Base-by-base conservation (phyloP, 306 rosid species). In the Oemleria cerasiformis region DNA sequence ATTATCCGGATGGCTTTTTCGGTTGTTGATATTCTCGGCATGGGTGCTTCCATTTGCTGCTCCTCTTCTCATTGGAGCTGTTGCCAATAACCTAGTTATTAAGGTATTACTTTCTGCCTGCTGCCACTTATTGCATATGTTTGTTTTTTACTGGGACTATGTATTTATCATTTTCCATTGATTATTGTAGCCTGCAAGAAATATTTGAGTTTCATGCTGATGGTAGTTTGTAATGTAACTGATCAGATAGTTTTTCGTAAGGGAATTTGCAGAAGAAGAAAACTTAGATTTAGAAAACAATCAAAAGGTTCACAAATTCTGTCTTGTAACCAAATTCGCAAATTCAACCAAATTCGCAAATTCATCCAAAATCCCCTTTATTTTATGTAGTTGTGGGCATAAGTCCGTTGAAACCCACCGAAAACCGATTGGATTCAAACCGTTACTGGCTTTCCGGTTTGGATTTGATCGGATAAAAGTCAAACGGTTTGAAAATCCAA, bases 1-100 rank as follows among this genome's bases (percentile, higher is more conserved):
- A 30, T 78, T 94, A 25, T 94, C 99, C 70, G 99, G 99, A 65
- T 94, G 99, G 97, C 95, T 91, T 36, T 94, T 94, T 42, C 97
- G 97, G 73, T 4, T 84, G 63, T 76, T 94, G 73, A 82, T 94
- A 62, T 54, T 89, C 44, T 96, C 88, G 9, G 81, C 86, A 5
- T 94, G 99, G 97, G 83, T 94, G 17, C 88, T 94, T 68, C 99
- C 99, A 6, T 87, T 94, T 77, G 97, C 99, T 11, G 99, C 92
- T 70, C 99, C 99, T 64, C 88, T 94, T 69, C 92, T 94, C 70
- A 78, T 94, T 62, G 97, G 97, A 66, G 79, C 97, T 2, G 71
- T 94, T 71, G 97, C 96, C 79, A 94, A 91, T 80, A 80, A 51
- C 74, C 76, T 94, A 16, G 88, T 86, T 74, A 88, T 91, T 67